Evolutionary conservation across 805 yeast species (phyloP).

Genomic region (Candida coleopterorum): DNA sequence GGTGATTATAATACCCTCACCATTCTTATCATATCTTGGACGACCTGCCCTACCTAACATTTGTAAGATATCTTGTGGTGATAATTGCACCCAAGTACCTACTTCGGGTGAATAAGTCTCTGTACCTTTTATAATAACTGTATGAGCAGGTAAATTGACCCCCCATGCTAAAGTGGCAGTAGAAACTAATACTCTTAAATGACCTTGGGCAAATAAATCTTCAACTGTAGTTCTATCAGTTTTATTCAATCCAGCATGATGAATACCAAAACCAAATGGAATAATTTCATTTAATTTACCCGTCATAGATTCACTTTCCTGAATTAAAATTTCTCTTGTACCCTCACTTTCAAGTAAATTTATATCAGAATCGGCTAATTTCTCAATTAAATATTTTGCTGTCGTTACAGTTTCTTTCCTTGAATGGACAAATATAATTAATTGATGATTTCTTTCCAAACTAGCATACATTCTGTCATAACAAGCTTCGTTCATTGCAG

Average conservation of each 20-base stretch:
- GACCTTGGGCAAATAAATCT: slow-evolving; percentile 84
- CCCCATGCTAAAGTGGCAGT: slow-evolving; percentile 98
- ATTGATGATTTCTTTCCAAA: slow-evolving; percentile 60
- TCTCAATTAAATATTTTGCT: slow-evolving; percentile 67
- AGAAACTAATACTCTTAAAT: slow-evolving; percentile 76
- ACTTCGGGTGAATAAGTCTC: slow-evolving; percentile 88
- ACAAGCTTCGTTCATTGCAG: slow-evolving; percentile 88
- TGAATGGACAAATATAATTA: slow-evolving; percentile 89
- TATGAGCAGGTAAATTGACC: slow-evolving; percentile 91
- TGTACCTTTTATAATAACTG: slow-evolving; percentile 90
- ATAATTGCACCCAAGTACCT: slow-evolving; percentile 85
- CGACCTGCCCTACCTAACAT: slow-evolving; percentile 99
- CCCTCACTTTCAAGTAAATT: slow-evolving; percentile 48
- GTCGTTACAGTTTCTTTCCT: slow-evolving; percentile 87
- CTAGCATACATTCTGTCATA: slow-evolving; percentile 67
- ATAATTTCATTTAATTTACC: slow-evolving; percentile 54
- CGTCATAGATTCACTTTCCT: slow-evolving; percentile 56
- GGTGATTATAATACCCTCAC: slow-evolving; percentile 92
- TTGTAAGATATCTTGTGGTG: slow-evolving; percentile 92
- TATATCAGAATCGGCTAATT: slow-evolving; percentile 47
- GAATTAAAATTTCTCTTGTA: slow-evolving; percentile 54
- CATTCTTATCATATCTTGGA: slow-evolving; percentile 87
- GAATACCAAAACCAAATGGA: slow-evolving; percentile 77
- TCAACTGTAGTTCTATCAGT: slow-evolving; percentile 75
- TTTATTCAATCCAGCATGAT: slow-evolving; percentile 83